Base-by-base conservation (phyloP, 257 asterid genomes). In the Salvia splendens region DNA sequence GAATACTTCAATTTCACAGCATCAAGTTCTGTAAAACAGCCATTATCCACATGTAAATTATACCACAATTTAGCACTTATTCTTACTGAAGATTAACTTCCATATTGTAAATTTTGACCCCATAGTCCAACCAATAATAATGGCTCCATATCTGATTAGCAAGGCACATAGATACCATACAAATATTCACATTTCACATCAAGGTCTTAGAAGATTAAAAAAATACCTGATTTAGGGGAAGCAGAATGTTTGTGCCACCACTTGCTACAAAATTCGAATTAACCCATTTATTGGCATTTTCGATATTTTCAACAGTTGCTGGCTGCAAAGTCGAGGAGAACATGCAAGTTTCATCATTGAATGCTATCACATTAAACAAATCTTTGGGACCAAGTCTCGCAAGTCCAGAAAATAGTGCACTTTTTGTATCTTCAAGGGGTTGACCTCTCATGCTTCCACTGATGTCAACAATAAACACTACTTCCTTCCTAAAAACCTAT, bases 401-500 rank as follows among this genome's bases (percentile, higher is more conserved):
- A n/a, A 87, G 87, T 14, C 90, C 89, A 42, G 78, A 73, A 71
- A 71, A 77, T 57, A 87, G 88, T 33, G 86, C 92, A 61, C 10
- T 73, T 80, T 85, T 87, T 65, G 84, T 78, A 68, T 83, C 87
- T 16, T 87, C 95, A 1, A 87, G 80, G 20, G 77, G 81, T 77
- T 77, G 86, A 38, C 82, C 88, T 69, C 73, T 82, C 95, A 85
- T 87, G 80, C 95, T 87, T 38, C 86, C 88, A 74, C 95, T 87
- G 73, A 83, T 82, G 76, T 87, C 95, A 62, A 87, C 87, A 72
- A 77, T 79, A 85, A 85, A 87, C 65, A 87, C 86, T 70, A 87
- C 84, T 61, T 78, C 92, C 80, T 75, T 85, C 79, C 83, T 83
- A 73, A 81, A 85, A 70, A 77, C 79, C 95, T 87, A 62, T 63